Base-by-base conservation (phyloP, 2,329 filamentous ascomycete species). In the Alternaria gaisen region DNA sequence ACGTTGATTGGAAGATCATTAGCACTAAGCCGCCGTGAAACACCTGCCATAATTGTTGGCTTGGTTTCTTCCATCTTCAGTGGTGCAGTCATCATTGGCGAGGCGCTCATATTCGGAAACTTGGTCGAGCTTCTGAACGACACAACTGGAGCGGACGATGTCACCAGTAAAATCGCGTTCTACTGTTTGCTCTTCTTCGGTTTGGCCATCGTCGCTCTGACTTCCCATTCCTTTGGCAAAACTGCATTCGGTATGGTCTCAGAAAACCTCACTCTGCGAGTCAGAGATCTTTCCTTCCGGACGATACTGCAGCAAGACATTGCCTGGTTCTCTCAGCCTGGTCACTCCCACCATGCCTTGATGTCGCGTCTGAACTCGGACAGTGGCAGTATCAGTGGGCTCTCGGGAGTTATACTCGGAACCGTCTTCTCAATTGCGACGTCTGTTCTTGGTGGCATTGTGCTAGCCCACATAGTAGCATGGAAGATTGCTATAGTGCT, bases 241-340 rank as follows among this genome's bases (percentile, higher is more conserved):
- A 80, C 77, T n/a, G 78, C 79, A 8, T 85, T 85, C 61, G 83
- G 83, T 4, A 67, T 83, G 10, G 81, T 83, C 1, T 83, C 83
- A 1, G 80, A 83, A 26, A 79, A 81, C 34, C 72, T 84, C 22
- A 78, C 82, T 7, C 72, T 79, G 16, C 78, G 81, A 12, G 77
- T 84, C 12, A 79, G 83, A 42, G 78, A 80, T 34, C 67, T 78
- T 5, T 81, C 83, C 3, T 77, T 89, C 56, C 78, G 81, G 47
- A 84, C 83, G 50, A 83, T 86, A 1, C 77, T 88, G 6, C 80
- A 82, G 20, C 86, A 88, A 67, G 84, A 87, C 60, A 84, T 88
- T 72, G 63, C 77, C 10, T 85, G 83, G 82, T 84, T 83, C 54
- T 78, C 80, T 8, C 72, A 75, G 42, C 76, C 78, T 6, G 79